Conservation (phyloP, 352 stramenopile genomes). For the Lagenidium sp. region DNA sequence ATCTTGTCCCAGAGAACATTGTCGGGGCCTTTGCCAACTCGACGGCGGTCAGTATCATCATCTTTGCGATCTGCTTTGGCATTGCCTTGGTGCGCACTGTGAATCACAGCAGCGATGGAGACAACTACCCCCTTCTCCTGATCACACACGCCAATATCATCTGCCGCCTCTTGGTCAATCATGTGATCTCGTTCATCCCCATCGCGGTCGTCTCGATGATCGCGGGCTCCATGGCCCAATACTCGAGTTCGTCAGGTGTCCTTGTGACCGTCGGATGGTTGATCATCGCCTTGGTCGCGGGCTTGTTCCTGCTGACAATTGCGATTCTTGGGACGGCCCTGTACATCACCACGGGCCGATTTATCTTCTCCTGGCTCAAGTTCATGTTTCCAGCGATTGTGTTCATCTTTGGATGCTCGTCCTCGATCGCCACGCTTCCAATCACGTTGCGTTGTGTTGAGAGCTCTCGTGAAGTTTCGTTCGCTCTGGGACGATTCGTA, state of each 20-base stretch:
- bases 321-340: slow-evolving; percentile 40
- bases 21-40: slow-evolving; percentile 43
- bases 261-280: slow-evolving; percentile 44
- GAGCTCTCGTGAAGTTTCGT: slow-evolving; percentile 48
- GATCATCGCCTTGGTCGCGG: slow-evolving; percentile 29
- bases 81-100: slow-evolving; percentile 54
- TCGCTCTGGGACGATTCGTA: slow-evolving; percentile 47
- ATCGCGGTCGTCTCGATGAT: slow-evolving; percentile 71
- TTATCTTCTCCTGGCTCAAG: slow-evolving; percentile 58
- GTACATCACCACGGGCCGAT: slow-evolving; percentile 43
- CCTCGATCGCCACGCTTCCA: slow-evolving; percentile 70
- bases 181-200: slow-evolving; percentile 53
- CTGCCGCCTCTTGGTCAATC: slow-evolving; percentile 64
- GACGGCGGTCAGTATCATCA: slow-evolving; percentile 60
- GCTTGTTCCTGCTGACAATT: slow-evolving; percentile 36
- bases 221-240: slow-evolving; percentile 46
- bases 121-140: slow-evolving; percentile 62
- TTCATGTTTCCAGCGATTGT: slow-evolving; percentile 63
- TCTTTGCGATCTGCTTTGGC: slow-evolving; percentile 62
- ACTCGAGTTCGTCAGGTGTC: slow-evolving; percentile 29
- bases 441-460: slow-evolving; percentile 74
- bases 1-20: slow-evolving; percentile 66
- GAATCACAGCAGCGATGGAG: slow-evolving; percentile 28
- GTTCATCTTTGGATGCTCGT: slow-evolving; percentile 73
- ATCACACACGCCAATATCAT: slow-evolving; percentile 58